These are phyloP conservation scores for Marsdenia floribunda DNA, from an alignment of 257 asterid genomes.

Conservation along the genomic window DNA sequence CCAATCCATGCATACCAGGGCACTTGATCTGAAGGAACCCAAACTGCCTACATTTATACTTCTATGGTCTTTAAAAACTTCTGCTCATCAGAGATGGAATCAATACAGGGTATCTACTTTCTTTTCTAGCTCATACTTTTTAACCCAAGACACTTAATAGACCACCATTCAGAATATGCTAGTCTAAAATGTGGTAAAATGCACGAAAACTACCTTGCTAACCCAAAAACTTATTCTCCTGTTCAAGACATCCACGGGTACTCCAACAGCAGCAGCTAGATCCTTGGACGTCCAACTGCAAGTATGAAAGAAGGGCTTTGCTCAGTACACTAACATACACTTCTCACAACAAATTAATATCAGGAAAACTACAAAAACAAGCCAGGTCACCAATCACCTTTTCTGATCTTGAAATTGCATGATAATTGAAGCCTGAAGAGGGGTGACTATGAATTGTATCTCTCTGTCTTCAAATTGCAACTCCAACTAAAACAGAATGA, in stretches of 20 bases:
- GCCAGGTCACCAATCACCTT: conserved; percentile 40
- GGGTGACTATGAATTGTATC: conserved; percentile 71
- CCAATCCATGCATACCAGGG: neutral
- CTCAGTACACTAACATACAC: neutral
- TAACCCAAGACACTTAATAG: conserved; percentile 1
- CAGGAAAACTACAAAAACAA: neutral
- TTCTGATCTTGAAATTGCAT: conserved; percentile 82
- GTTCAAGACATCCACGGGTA: conserved; percentile 66
- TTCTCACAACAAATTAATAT: neutral
- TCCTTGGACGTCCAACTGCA: conserved; percentile 80
- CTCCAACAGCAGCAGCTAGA: conserved; percentile 85
- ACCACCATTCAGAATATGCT: neutral
- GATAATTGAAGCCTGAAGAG: conserved; percentile 90
- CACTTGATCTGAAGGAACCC: neutral
- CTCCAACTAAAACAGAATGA: conserved; percentile 62
- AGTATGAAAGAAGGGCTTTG: conserved; percentile 11
- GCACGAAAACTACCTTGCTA: conserved; percentile 57
- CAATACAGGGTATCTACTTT: neutral
- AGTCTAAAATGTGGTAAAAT: neutral
- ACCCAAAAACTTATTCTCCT: conserved; percentile 83
- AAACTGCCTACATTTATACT: neutral
- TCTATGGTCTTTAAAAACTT: neutral
- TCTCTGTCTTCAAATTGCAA: conserved; percentile 82
- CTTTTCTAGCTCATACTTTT: neutral
- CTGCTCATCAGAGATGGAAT: neutral